These are phyloP conservation scores for Hordeum vulgare DNA, from an alignment of 176 grass and related monocot species.

Conservation along the genomic window MorexV3_pseudomolecules_assembly NC_058522.1:453310229-453310728, in stretches of 20 bases:
- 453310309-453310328: constrained; percentile 74
- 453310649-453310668: not conserved
- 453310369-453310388: constrained; percentile 67
- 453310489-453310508: not conserved
- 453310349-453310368: constrained; percentile 94
- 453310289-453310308: constrained; percentile 61
- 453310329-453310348: constrained; percentile 75
- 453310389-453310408: constrained; percentile 11
- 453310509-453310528: not conserved
- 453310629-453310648: not conserved
- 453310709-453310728: no score
- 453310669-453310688: not conserved
- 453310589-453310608: not conserved
- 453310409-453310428: not conserved
- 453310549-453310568: not conserved
- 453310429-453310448: not conserved
- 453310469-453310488: not conserved
- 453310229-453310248: constrained; percentile 30
- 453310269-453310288: constrained; percentile 70
- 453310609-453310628: not conserved
- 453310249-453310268: constrained; percentile 55
- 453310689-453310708: no score
- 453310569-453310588: not conserved
- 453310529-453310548: not conserved
- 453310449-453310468: not conserved